phyloP scores from a whole-genome alignment of 108 stramenopile genomes.

The Cylindrotheca fusiformis region DNA sequence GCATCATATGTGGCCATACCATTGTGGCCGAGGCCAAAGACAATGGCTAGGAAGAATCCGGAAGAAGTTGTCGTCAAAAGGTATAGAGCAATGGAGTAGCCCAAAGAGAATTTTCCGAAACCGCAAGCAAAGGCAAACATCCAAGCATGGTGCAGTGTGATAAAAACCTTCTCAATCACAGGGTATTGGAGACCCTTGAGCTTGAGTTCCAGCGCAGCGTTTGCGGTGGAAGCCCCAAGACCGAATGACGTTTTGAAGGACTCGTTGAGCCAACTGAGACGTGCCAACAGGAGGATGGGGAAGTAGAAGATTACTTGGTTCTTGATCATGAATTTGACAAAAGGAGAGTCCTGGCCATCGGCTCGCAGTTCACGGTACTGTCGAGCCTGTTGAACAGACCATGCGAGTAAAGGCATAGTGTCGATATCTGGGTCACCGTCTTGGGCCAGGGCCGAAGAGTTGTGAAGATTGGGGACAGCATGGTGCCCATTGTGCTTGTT shows the following conservation, averaged over 20 bases:
- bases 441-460: constrained; percentile 63
- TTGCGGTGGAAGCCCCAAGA: constrained; percentile 79
- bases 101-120: constrained; percentile 71
- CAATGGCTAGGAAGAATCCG: constrained; percentile 94
- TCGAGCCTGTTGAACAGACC: constrained; percentile 94
- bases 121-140: constrained; percentile 66
- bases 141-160: constrained; percentile 85
- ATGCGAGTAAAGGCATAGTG: constrained; percentile 98
- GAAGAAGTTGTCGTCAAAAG: constrained; percentile 80
- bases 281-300: constrained; percentile 93
- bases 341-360: constrained; percentile 71
- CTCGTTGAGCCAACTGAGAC: constrained; percentile 95
- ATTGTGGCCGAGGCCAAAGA: constrained; percentile 99
- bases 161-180: constrained; percentile 64
- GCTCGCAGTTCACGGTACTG: constrained; percentile 68
- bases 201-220: constrained; percentile 80
- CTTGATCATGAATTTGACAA: constrained; percentile 81
- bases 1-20: constrained; percentile 98
- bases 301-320: constrained; percentile 94
- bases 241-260: constrained; percentile 91
- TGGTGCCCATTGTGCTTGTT: constrained; percentile 99
- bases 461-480: constrained; percentile 97
- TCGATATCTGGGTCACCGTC: constrained; percentile 97
- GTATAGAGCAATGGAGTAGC: constrained; percentile 62
- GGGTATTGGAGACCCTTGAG: constrained; percentile 82